Percentiles rank a stretch among this genome's conserved stretches.
Evolutionary conservation across 176 grass and related monocot species (phyloP).

Genomic region (Hordeum marinum): DNA sequence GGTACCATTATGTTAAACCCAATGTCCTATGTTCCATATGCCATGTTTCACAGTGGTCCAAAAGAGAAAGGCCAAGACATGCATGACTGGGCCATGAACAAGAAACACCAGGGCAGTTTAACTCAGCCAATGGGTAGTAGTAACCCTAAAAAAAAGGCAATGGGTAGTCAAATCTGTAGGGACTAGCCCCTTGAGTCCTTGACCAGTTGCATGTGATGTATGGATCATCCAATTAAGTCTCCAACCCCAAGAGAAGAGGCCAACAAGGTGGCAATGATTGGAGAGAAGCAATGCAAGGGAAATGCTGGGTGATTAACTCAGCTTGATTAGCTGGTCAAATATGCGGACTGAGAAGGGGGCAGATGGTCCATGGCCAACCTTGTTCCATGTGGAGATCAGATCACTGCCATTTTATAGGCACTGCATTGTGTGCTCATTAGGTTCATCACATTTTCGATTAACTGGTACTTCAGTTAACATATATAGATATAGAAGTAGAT

Average conservation of each 20-base stretch:
- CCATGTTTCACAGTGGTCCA: slow-evolving; percentile 16
- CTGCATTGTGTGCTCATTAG: neutral
- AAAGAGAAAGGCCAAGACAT: slow-evolving; percentile 17
- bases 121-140: neutral
- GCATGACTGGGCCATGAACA: neutral
- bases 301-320: neutral
- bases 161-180: slow-evolving; percentile 12
- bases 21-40: slow-evolving; percentile 27
- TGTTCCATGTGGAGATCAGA: slow-evolving; percentile 31
- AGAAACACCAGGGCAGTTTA: neutral
- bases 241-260: slow-evolving; percentile 4
- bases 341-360: slow-evolving; percentile 13
- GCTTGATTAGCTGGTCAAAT: slow-evolving; percentile 13
- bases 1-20: neutral
- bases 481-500: neutral
- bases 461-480: neutral
- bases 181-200: slow-evolving; percentile 1
- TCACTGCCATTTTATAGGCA: neutral
- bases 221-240: neutral
- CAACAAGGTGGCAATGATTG: slow-evolving; percentile 22
- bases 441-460: neutral
- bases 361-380: slow-evolving; percentile 40
- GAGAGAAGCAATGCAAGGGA: neutral
- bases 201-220: neutral
- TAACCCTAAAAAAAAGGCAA: too few relatives aligned